phyloP scores from a whole-genome alignment of 2,329 filamentous ascomycete genomes.

The Didymellaceae sp. region DNA sequence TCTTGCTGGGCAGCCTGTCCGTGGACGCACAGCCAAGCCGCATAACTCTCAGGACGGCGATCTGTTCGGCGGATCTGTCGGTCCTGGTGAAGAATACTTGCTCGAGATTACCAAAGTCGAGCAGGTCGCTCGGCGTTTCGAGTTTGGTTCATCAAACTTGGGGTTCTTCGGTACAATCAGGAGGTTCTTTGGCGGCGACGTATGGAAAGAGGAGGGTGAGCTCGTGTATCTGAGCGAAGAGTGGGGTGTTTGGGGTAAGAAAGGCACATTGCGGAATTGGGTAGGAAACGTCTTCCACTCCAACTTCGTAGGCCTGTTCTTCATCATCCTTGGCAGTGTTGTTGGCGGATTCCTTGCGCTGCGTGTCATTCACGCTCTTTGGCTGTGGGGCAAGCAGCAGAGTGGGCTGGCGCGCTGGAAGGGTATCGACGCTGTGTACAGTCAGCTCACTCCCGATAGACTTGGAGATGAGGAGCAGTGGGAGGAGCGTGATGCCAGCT shows the following conservation, averaged over 20 bases:
- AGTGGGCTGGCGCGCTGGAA: conserved; percentile 41
- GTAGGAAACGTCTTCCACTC: conserved; percentile 37
- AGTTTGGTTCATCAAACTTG: conserved; percentile 21
- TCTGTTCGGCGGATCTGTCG: conserved; percentile 26
- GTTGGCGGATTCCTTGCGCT: conserved; percentile 27
- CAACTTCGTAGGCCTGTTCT: conserved; percentile 32
- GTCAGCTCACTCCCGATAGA: conserved; percentile 32
- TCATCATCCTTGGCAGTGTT: conserved; percentile 27
- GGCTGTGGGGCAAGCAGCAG: conserved; percentile 31
- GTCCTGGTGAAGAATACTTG: conserved; percentile 28
- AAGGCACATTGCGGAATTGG: conserved; percentile 36
- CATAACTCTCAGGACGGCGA: conserved; percentile 22
- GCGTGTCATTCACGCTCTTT: conserved; percentile 28
- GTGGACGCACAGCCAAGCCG: conserved; percentile 13
- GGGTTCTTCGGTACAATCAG: conserved; percentile 28
- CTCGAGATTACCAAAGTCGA: conserved; percentile 34
- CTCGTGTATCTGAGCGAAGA: conserved; percentile 37
- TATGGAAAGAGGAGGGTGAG: conserved; percentile 32
- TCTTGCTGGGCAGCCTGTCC: conserved; percentile 27
- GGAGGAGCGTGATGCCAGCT: not conserved
- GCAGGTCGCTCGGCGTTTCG: conserved; percentile 31
- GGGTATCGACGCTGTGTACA: conserved; percentile 45
- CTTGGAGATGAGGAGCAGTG: conserved; percentile 29
- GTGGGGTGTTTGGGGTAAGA: conserved; percentile 42
- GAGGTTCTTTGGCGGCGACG: conserved; percentile 39